Percentiles rank a stretch among this genome's conserved stretches.
phyloP scores from a whole-genome alignment of 495 filamentous ascomycete species.

The Parathielavia appendiculata region DNA sequence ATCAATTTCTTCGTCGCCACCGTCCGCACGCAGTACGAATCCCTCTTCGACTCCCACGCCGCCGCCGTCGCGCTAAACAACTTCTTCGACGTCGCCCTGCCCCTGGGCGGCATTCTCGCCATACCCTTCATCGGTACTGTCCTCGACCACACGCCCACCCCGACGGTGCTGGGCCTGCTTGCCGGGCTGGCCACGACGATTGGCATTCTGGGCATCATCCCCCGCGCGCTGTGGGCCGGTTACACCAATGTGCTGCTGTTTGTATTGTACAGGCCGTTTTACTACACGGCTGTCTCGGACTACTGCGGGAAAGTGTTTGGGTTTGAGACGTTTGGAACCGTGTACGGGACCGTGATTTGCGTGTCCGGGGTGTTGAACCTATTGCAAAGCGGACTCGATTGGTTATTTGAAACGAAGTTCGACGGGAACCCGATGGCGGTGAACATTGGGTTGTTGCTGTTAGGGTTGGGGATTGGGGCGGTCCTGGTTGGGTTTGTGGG shows the following conservation, averaged over 20 bases:
- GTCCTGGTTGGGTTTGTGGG: slow-evolving; percentile 57
- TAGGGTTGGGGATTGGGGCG: slow-evolving; percentile 56
- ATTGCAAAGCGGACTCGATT: slow-evolving; percentile 75
- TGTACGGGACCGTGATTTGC: slow-evolving; percentile 94
- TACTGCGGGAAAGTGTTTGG: slow-evolving; percentile 94
- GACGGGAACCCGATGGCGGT: slow-evolving; percentile 69
- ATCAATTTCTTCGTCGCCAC: slow-evolving; percentile 98
- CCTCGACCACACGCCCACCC: slow-evolving; percentile 71
- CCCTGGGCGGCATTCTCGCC: slow-evolving; percentile 74
- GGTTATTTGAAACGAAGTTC: slow-evolving; percentile 69
- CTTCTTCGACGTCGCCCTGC: slow-evolving; percentile 85
- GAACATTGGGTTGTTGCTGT: slow-evolving; percentile 60
- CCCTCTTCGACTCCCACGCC: slow-evolving; percentile 57
- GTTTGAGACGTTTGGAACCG: slow-evolving; percentile 88
- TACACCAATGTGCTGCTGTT: slow-evolving; percentile 80
- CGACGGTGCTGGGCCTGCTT: slow-evolving; percentile 67
- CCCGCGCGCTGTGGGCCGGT: slow-evolving; percentile 55
- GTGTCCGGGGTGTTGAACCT: slow-evolving; percentile 84
- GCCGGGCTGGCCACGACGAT: slow-evolving; percentile 70
- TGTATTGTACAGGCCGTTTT: slow-evolving; percentile 67
- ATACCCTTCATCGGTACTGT: slow-evolving; percentile 85
- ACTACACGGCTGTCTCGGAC: slow-evolving; percentile 75
- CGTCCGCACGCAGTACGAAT: slow-evolving; percentile 76
- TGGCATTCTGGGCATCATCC: slow-evolving; percentile 72
- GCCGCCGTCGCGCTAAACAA: slow-evolving; percentile 67